Evolutionary conservation across 768 basidiomycete genomes (phyloP), one percentile per base, ranked within the genome.

Genomic region (Tylopilus sp.): DNA sequence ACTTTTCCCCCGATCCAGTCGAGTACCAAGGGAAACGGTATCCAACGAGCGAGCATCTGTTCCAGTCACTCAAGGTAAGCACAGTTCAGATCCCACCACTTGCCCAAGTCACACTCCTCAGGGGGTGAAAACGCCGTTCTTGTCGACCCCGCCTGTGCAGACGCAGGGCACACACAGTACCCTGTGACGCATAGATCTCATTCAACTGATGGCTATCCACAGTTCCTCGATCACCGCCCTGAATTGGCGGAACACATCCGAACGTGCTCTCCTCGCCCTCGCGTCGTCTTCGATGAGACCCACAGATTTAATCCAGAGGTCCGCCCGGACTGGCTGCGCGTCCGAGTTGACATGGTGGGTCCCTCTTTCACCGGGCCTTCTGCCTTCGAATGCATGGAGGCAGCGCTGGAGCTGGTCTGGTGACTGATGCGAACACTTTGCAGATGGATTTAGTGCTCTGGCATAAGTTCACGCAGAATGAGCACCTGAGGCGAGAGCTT

Each of bases 1-100:
- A 75, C 58, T 74, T 74, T 52, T 77, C 77, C 4, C 58, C 73
- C 6, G 71, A 78, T 57, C 59, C 70, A 4, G 68, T 79, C 26
- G 57, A 64, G 20, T 76, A 74, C 51, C 50, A 57, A 12, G 71
- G 73, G 13, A 72, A 68, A 53, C 40, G 55, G 3, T 78, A 78
- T 51, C 73, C 73, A 1, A 78, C 78, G 10, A 73, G 73, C 42
- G 77, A 77, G 54, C 78, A 78, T 55, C 56, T 79, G 36, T 78
- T 75, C 44, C 75, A 78, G 49, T 70, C 77, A 21, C 65, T 76
- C 58, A 77, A 72, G 68, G 71, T 70, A 40, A 64, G 67, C 15
- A 11, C 3, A n/a, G 15, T 6, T n/a, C n/a, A n/a, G 12, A 44
- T 40, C 44, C 36, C 36, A 40, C 48, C 36, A 28, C 44, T 26